A percentile compares a stretch with the other conserved stretches of the same genome.
These are phyloP conservation scores for Carpinus viminea DNA, from an alignment of 306 rosid genomes.

Conservation along the genomic window DNA sequence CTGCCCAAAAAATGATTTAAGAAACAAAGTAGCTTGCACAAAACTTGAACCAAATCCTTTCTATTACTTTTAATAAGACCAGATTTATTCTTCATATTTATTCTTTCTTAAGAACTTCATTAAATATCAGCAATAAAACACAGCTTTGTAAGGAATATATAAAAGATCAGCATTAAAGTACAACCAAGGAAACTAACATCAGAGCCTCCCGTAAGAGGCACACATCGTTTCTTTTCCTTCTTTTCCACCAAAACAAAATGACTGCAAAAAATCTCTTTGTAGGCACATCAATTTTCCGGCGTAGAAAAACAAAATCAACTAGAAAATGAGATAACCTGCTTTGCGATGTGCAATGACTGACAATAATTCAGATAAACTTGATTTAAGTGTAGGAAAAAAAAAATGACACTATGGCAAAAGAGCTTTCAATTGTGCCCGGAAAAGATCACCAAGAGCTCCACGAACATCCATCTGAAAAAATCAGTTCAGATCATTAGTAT, in stretches of 20 bases:
- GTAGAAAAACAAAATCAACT: background rate
- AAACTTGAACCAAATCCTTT: background rate
- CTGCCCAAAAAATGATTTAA: background rate
- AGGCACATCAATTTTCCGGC: background rate
- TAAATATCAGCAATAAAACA: no score
- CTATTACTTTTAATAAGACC: background rate
- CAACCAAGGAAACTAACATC: background rate
- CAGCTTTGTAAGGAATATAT: background rate
- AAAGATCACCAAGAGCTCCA: slow-evolving; percentile 91
- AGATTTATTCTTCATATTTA: background rate
- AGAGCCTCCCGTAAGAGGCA: background rate
- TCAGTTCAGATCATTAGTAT: slow-evolving; percentile 30
- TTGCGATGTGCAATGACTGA: background rate
- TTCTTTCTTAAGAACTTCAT: no score
- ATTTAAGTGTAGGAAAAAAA: background rate
- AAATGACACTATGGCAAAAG: slow-evolving; percentile 56
- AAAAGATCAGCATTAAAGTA: background rate
- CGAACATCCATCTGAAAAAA: slow-evolving; percentile 91
- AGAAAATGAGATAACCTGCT: background rate
- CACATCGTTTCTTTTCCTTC: background rate
- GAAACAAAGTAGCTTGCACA: background rate
- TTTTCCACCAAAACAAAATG: background rate
- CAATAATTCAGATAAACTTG: background rate
- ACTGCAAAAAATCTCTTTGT: background rate
- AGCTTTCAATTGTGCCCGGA: slow-evolving; percentile 86